Evolutionary conservation across 2,329 filamentous ascomycete species (phyloP), one percentile per base, ranked within the genome.

Genomic region (Onygenales sp.): DNA sequence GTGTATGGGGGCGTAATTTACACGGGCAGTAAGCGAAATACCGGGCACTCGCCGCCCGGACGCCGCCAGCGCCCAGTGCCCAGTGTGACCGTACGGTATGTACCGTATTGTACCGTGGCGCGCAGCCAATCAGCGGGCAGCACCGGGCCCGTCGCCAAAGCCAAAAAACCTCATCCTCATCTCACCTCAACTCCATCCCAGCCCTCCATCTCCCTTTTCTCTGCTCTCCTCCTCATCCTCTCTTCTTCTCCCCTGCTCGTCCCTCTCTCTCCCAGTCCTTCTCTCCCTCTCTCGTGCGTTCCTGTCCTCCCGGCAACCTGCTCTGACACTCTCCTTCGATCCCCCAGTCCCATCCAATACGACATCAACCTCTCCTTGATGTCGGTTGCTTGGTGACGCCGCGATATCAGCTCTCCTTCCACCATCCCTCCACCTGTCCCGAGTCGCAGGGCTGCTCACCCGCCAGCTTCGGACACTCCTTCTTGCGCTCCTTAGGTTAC

Each of bases 271-370:
- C 42, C 52, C 43, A 55, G 56, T 51, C 49, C 54, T 43, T 47
- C 14, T 47, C 33, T 58, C 56, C 56, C 52, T 57, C 56, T 50
- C 59, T 60, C 58, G 60, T 61, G 53, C 61, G 58, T 32, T 46
- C 13, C 31, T 34, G 53, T 62, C 56, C 57, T 58, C 61, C 61
- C 37, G 32, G 48, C 37, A 42, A 21, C 36, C 36, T 50, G 17
- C 17, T 32, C 21, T 50, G 36, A 27, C 37, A 2, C 39, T 31
- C 36, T 42, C 21, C 48, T 33, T 33, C 36, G 21, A 27, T 4
- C 10, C 31, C 37, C 17, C 10, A 7, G 36, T 42, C 36, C 36
- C 37, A 32, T 17, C 37, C 39, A 50, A 42, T 50, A 42, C 48
- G 37, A n/a, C 37, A 8, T 42, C 48, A 50, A 50, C 13, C 42